Conservation (phyloP, 148 eudicot genomes). For the Arctostaphylos glauca region DNA sequence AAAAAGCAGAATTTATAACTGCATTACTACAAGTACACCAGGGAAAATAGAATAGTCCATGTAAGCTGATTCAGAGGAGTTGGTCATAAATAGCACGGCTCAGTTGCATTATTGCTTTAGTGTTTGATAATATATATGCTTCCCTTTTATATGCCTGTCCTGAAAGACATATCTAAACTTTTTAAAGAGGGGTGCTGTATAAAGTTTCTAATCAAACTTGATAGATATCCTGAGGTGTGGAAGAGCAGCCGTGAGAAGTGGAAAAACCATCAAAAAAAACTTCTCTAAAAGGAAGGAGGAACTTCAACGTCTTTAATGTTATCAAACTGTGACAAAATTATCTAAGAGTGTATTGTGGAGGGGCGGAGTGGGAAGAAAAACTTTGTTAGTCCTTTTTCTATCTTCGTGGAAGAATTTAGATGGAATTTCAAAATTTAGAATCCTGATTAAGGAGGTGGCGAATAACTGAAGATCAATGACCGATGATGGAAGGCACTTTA, state of each 20-base stretch:
- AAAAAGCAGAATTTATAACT: background rate
- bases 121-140: background rate
- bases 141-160: background rate
- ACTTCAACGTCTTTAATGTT: background rate
- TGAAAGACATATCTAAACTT: background rate
- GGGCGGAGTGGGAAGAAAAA: background rate
- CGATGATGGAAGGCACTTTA: background rate
- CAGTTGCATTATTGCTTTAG: background rate
- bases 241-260: no score
- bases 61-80: background rate
- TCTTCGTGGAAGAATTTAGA: background rate
- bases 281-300: background rate
- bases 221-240: background rate
- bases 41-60: background rate
- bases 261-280: no score
- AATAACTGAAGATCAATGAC: background rate
- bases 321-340: background rate
- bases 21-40: background rate
- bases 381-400: background rate
- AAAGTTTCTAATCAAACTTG: background rate
- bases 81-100: background rate
- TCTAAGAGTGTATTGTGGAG: background rate
- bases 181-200: background rate
- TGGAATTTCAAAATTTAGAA: background rate
- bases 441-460: background rate